Evolutionary conservation across 228 moss, liverwort and hornwort genomes (phyloP), one percentile per base, ranked within the genome.

Genomic region (Sphagnum magellanicum): DNA sequence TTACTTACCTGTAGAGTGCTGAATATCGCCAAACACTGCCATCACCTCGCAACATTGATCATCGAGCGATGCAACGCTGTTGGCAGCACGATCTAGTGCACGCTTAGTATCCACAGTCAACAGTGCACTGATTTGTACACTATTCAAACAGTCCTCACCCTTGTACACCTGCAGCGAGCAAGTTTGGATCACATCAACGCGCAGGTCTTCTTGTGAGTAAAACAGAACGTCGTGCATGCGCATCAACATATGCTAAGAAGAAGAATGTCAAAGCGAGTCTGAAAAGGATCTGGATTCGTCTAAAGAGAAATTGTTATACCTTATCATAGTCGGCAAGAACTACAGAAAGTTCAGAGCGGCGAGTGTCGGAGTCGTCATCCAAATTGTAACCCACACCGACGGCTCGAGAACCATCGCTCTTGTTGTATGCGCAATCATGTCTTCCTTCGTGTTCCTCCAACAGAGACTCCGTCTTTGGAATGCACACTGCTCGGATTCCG

Each of bases 1-100:
- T 48, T 46, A 6, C 6, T 59, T 63, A 80, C 90, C 90, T 65
- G 78, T 32, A 48, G 81, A 85, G 64, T 90, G 92, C 62, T 87
- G 83, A 61, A 92, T 79, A 69, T 95, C 95, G 12, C 79, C 95
- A n/a, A 95, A 92, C 11, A 95, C 90, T 12, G 92, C 90, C 82
- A 88, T 81, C 15, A 95, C 80, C 4, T 85, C 61, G 65, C 92
- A 92, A 69, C 95, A 95, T 69, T 87, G 87, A 55, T 84, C 82
- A 69, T 92, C 87, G 67, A 95, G 67, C 6, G 79, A 63, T 67
- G 79, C 81, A 6, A 95, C 81, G 51, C 67, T 68, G 60, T 82
- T 66, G 52, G 84, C 81, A 6, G 90, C 95, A 68, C 80, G 79
- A 62, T 91, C 86, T 0, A 95, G 74, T 6, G 79, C 86, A 10